phyloP scores from a whole-genome alignment of 371 early-diverging fungal species.

The Mortierella sp. region DNA sequence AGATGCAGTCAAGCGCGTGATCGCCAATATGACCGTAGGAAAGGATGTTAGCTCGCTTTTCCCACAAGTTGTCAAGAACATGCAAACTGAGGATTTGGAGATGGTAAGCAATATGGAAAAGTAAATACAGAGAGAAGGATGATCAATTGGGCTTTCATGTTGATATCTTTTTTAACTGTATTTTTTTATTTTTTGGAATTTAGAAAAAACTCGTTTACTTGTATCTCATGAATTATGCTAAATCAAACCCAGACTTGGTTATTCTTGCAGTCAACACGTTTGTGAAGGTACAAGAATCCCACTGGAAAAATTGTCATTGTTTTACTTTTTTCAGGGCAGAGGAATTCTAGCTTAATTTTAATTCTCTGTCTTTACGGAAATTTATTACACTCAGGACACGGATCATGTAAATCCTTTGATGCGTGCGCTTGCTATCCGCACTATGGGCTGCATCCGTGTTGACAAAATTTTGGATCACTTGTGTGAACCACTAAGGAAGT shows the following conservation, averaged over 20 bases:
- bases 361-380: neutral
- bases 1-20: conserved; percentile 97
- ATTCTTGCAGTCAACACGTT: conserved; percentile 84
- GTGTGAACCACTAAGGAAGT: conserved; percentile 88
- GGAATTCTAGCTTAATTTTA: too few species aligned
- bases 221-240: conserved; percentile 87
- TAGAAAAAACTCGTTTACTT: conserved; percentile 95
- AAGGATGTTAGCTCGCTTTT: conserved; percentile 88
- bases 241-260: conserved; percentile 91
- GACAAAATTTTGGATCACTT: conserved; percentile 93
- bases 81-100: conserved; percentile 98
- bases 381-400: conserved; percentile 77
- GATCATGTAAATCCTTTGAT: conserved; percentile 95
- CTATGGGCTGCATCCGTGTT: conserved; percentile 77
- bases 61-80: conserved; percentile 98
- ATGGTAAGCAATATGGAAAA: conserved; percentile 74
- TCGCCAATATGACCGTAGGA: conserved; percentile 91
- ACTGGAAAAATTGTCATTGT: neutral
- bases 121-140: neutral
- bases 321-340: neutral
- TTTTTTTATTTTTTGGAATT: conserved; percentile 43
- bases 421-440: conserved; percentile 96
- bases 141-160: neutral
- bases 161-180: neutral
- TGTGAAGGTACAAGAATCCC: conserved; percentile 62